Evolutionary conservation across 805 yeast species (phyloP), one percentile per base, ranked within the genome.

Genomic region (Yarrowia keelungensis): DNA sequence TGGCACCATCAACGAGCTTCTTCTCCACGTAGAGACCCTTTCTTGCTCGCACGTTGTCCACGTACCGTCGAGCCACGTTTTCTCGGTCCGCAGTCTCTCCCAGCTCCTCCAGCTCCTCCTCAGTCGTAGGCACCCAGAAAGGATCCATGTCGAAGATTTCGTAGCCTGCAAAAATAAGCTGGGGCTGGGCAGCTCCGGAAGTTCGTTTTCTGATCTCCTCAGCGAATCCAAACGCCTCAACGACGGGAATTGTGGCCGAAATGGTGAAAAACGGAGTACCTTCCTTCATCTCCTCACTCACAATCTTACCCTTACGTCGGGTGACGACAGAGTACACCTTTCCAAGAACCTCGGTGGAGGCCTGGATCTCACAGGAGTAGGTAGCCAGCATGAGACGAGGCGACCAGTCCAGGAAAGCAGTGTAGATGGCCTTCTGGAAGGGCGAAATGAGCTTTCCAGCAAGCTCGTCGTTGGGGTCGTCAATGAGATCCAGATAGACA

Each of bases 121-220:
- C 98, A 0, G 99, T 95, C 2, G 95, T 91, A 14, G 99, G 99
- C 15, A 95, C 97, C 99, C 99, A 95, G 82, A 90, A 95, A 54
- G 99, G 99, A 81, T 95, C 98, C 72, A 89, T 85, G 72, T 92
- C 97, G 65, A 94, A 85, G 71, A 88, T 81, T 74, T 92, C 95
- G 76, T 85, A 95, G 0, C 98, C 98, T 38, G 90, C 85, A 75
- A 94, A 95, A 10, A 93, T 91, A 67, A 95, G 82, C 78, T 95
- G 99, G 0, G 99, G 99, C 74, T 91, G 89, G 2, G 99, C 99
- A 2, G 97, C 97, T 69, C 99, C 99, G 0, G 97, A 91, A 0
- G 99, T 94, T 72, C 86, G 86, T 79, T 92, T 95, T 69, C 98
- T 83, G 53, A 95, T 91, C 72, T 96, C 98, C 74, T 94, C 98